phyloP scores from a whole-genome alignment of 495 filamentous ascomycete genomes.

The Aspergillus steynii region DNA sequence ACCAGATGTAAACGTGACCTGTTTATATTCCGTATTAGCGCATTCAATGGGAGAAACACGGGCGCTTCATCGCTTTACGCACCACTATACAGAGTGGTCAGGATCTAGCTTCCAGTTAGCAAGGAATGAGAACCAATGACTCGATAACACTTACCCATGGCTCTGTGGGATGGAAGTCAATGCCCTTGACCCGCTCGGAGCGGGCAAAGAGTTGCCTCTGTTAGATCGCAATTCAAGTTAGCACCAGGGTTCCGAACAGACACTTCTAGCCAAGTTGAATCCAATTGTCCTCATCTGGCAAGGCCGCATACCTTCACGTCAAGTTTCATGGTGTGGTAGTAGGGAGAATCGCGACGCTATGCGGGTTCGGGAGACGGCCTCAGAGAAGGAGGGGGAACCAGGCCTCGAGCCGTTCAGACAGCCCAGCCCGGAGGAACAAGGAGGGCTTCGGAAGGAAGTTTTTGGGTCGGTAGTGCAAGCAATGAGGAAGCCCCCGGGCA shows the following conservation, averaged over 20 bases:
- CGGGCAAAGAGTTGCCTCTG: constrained; percentile 80
- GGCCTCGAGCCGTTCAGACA: constrained; percentile 44
- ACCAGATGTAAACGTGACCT: constrained; percentile 99
- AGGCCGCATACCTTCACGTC: constrained; percentile 78
- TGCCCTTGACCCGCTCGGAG: constrained; percentile 93
- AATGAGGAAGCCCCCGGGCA: constrained; percentile 13
- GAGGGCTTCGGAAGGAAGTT: constrained; percentile 2
- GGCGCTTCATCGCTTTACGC: constrained; percentile 29
- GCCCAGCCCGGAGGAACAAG: constrained; percentile 30
- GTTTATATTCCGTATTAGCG: constrained; percentile 26
- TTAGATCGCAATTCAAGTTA: constrained; percentile 31
- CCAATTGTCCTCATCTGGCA: neutral
- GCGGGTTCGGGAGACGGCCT: constrained; percentile 38
- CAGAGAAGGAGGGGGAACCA: constrained; percentile 31
- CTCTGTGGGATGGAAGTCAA: constrained; percentile 95
- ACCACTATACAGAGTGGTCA: constrained; percentile 96
- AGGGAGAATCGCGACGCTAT: constrained; percentile 37
- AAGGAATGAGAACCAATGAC: neutral
- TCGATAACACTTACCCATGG: constrained; percentile 65
- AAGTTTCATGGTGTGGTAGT: constrained; percentile 72
- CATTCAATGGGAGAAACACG: constrained; percentile 12
- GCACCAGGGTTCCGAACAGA: constrained; percentile 19
- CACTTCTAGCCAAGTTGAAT: constrained; percentile 19
- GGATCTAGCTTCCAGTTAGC: constrained; percentile 58
- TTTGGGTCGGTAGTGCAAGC: constrained; percentile 1